These are phyloP conservation scores for Ophiostoma novo-ulmi DNA, from an alignment of 2,329 filamentous ascomycete genomes.

Conservation along the genomic window DNA sequence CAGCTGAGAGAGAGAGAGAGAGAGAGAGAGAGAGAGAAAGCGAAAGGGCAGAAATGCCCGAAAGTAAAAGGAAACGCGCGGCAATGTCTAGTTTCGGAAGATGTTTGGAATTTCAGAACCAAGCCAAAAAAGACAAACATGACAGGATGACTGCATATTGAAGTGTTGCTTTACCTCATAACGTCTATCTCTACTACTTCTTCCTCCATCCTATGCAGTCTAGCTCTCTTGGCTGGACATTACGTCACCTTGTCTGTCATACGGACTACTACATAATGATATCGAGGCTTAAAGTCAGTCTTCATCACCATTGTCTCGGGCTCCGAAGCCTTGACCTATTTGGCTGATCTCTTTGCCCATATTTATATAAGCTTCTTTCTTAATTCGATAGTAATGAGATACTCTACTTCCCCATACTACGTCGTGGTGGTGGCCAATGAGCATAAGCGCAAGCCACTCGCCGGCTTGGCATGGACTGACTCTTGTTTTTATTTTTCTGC, in stretches of 20 bases:
- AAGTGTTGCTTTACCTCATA: neutral
- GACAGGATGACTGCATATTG: neutral
- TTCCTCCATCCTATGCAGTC: neutral
- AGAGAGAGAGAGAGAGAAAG: neutral
- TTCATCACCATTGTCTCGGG: neutral
- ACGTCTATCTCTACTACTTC: neutral
- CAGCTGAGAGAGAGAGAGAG: neutral
- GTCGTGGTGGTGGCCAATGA: neutral
- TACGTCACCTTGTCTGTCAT: conserved; percentile 3
- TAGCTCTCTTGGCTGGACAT: conserved; percentile 2
- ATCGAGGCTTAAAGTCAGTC: neutral
- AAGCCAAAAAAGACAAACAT: neutral
- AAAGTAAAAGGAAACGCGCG: neutral
- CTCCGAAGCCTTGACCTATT: neutral
- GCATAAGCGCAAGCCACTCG: neutral
- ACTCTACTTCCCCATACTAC: neutral
- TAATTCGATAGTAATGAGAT: neutral
- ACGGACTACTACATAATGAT: neutral
- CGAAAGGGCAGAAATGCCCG: neutral
- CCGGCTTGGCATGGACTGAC: neutral
- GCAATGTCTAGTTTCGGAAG: neutral
- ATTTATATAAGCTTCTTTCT: neutral
- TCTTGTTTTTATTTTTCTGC: neutral
- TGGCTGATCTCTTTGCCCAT: neutral
- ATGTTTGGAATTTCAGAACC: neutral